Base-by-base conservation (phyloP, 495 filamentous ascomycete species). In the Rhizodiscina lignyota region DNA sequence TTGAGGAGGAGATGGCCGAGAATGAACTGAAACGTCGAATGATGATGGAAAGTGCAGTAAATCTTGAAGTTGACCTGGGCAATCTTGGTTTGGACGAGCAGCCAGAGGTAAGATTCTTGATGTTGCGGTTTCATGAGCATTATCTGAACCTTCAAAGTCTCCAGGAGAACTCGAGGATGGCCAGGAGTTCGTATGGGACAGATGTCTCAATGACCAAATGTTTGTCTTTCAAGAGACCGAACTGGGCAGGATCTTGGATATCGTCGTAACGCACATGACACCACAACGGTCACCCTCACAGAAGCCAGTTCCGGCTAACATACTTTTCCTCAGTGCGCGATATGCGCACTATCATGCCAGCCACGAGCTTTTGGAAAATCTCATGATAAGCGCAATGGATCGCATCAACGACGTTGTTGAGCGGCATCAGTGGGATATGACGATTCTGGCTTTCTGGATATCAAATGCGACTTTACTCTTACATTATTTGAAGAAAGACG, bases 1-100 rank as follows among this genome's bases (percentile, higher is more conserved):
- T 97, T 45, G 91, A 97, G 53, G 84, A 97, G 48, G 89, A 96
- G 45, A 74, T 96, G 67, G 86, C 87, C 4, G 89, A 97, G 56
- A 96, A 83, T 42, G 89, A 96, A 55, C 72, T 93, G 70, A 81
- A 84, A 45, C 67, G 87, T 37, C 75, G 89, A 15, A 94, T 99
- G 87, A 96, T 96, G 89, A 94, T 96, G 77, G 91, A 99, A 54
- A 99, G 89, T 51, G 86, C 91, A 8, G 77, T 91, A 38, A 94
- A 99, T 52, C 64, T 99, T 21, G 89, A 99, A 54, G 89, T 99
- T 20, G 89, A 99, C 50, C 56, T 99, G 30, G 89, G 89, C 3
- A 96, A 89, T 52, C 67, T 99, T 37, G 91, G 91, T 23, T 70
- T 99, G 43, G 89, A 99, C 49, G 89, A 99, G 55, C 79, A 87